phyloP scores from a whole-genome alignment of 169 alveolate genomes.

The Plasmodium ovale region DNA sequence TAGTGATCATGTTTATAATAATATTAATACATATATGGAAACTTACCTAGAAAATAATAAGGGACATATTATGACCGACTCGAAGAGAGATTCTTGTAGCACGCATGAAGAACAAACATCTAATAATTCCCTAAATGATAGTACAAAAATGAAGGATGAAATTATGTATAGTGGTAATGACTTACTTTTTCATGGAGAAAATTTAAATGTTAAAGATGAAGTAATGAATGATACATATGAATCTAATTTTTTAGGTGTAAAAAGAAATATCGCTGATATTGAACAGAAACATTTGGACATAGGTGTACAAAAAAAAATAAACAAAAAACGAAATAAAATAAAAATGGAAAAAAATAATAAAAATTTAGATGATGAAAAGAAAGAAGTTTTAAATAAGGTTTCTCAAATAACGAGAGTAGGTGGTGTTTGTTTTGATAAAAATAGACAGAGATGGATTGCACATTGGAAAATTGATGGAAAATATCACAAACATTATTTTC shows the following conservation, averaged over 20 bases:
- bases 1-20: conserved; percentile 52
- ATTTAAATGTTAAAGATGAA: conserved; percentile 36
- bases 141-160: conserved; percentile 13
- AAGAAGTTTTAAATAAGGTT: conserved; percentile 68
- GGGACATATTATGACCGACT: conserved; percentile 8
- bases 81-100: conserved; percentile 33
- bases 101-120: conserved; percentile 43
- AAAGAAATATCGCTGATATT: conserved; percentile 15
- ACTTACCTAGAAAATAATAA: conserved; percentile 36
- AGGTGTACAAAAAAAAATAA: conserved; percentile 52
- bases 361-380: conserved; percentile 64
- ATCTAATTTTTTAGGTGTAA: conserved; percentile 7
- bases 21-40: conserved; percentile 21
- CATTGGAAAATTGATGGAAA: conserved; percentile 76
- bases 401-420: conserved; percentile 76
- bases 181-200: not conserved
- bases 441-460: conserved; percentile 75
- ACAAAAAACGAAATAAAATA: conserved; percentile 51
- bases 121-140: conserved; percentile 15
- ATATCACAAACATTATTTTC: conserved; percentile 74
- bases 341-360: conserved; percentile 49
- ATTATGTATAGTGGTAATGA: conserved; percentile 15
- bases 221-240: conserved; percentile 27
- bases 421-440: conserved; percentile 74
- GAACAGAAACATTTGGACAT: conserved; percentile 28